Conservation (phyloP, 768 basidiomycete genomes). For the Auricularia heimuer region DNA sequence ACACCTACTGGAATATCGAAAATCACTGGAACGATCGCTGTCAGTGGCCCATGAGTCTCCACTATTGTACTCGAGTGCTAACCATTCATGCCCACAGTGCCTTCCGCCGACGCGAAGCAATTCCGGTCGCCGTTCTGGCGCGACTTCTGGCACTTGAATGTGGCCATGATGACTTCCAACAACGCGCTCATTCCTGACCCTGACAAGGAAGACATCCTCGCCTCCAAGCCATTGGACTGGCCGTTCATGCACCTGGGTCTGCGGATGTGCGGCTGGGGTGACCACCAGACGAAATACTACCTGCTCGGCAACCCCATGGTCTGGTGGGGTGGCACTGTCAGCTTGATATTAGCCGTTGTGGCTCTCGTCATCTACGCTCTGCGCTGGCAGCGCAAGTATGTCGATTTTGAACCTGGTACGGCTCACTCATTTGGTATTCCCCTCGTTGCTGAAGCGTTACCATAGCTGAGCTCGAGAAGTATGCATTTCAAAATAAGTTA, state of each 20-base stretch:
- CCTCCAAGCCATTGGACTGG: slow-evolving; percentile 89
- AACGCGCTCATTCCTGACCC: slow-evolving; percentile 96
- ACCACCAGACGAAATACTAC: slow-evolving; percentile 82
- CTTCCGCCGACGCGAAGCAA: slow-evolving; percentile 68
- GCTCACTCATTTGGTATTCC: not conserved
- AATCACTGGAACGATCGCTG: slow-evolving; percentile 92
- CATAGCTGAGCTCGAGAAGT: slow-evolving; percentile 86
- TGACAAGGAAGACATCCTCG: slow-evolving; percentile 97
- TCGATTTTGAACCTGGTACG: slow-evolving; percentile 82
- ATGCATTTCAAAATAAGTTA: slow-evolving; percentile 85
- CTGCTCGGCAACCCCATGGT: slow-evolving; percentile 85
- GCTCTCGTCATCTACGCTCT: slow-evolving; percentile 62
- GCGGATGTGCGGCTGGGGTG: slow-evolving; percentile 97
- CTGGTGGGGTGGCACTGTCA: slow-evolving; percentile 75
- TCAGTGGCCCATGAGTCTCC: slow-evolving; percentile 33
- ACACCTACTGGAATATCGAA: slow-evolving; percentile 98
- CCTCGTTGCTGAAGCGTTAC: not conserved
- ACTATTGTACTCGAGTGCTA: not conserved
- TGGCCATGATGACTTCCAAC: slow-evolving; percentile 99
- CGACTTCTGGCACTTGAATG: slow-evolving; percentile 98
- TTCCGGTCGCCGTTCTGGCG: slow-evolving; percentile 88
- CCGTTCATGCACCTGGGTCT: slow-evolving; percentile 82
- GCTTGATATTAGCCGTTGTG: slow-evolving; percentile 46
- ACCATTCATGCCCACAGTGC: slow-evolving; percentile 44
- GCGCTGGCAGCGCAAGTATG: slow-evolving; percentile 78